These are phyloP conservation scores for Haplosporangium gracile DNA, from an alignment of 192 early-diverging fungal genomes.

Conservation along the genomic window DNA sequence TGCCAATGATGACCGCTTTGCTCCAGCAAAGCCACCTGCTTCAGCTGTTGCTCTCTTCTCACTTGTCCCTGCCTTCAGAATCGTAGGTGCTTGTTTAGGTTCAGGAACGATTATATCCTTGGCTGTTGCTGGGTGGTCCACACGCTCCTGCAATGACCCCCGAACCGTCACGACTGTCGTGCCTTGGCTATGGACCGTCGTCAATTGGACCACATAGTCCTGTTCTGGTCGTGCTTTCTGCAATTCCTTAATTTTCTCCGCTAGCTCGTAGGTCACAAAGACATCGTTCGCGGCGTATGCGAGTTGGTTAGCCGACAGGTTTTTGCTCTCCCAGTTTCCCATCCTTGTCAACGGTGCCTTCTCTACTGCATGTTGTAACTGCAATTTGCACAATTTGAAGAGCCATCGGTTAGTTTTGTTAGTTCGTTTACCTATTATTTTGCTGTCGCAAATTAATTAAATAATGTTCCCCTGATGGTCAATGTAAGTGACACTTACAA, in stretches of 20 bases:
- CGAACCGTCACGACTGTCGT: slow-evolving; percentile 3
- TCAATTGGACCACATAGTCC: slow-evolving; percentile 20
- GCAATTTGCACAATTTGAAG: background rate
- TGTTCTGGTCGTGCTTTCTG: slow-evolving; percentile 11
- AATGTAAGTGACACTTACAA: slow-evolving; percentile 18
- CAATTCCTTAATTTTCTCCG: slow-evolving; percentile 32
- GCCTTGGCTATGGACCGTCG: slow-evolving; percentile 15
- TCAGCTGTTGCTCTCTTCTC: background rate
- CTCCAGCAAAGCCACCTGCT: background rate
- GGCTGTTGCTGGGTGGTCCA: background rate
- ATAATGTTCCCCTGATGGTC: too few relatives aligned
- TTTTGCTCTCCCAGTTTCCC: slow-evolving; percentile 41
- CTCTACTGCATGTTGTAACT: slow-evolving; percentile 41
- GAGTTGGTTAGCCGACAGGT: slow-evolving; percentile 9
- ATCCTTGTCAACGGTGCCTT: slow-evolving; percentile 20
- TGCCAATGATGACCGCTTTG: background rate
- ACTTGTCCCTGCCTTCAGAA: background rate
- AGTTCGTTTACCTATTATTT: background rate
- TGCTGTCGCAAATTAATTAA: background rate
- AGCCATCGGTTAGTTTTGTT: background rate
- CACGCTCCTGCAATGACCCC: slow-evolving; percentile 36
- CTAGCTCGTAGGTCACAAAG: slow-evolving; percentile 49
- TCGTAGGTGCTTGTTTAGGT: background rate
- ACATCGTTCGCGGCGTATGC: slow-evolving; percentile 54
- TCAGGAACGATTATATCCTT: slow-evolving; percentile 16